Percentiles rank a stretch among this genome's conserved stretches.
phyloP scores from a whole-genome alignment of 805 yeast genomes.

The Pichia rugopelliculosa region DNA sequence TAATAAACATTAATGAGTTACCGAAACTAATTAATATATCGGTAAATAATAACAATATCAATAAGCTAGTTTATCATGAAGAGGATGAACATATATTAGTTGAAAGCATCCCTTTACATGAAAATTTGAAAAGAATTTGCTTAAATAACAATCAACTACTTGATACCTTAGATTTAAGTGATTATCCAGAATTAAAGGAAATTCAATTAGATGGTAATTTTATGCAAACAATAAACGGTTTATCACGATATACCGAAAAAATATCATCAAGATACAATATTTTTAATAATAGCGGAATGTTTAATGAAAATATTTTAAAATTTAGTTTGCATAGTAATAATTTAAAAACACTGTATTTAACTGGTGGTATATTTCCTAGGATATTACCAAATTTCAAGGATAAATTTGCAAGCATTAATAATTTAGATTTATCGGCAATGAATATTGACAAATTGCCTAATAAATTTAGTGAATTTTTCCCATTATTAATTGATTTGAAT shows the following conservation, averaged over 20 bases:
- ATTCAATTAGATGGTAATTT: slow-evolving; percentile 38
- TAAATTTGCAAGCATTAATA: slow-evolving; percentile 29
- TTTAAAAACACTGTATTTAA: slow-evolving; percentile 30
- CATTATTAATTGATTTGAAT: slow-evolving; percentile 40
- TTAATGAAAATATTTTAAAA: slow-evolving; percentile 18
- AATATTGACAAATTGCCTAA: slow-evolving; percentile 33
- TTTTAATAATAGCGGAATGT: slow-evolving; percentile 5
- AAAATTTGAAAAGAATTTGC: slow-evolving; percentile 7
- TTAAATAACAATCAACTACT: slow-evolving; percentile 8
- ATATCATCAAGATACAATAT: slow-evolving; percentile 33
- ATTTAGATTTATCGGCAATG: slow-evolving; percentile 41
- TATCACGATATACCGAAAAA: slow-evolving; percentile 34
- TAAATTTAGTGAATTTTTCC: slow-evolving; percentile 33
- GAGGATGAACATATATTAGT: slow-evolving; percentile 17
- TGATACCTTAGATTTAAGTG: slow-evolving; percentile 20
- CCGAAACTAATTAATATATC: slow-evolving; percentile 33
- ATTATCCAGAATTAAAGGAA: slow-evolving; percentile 34
- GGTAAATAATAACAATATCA: slow-evolving; percentile 35
- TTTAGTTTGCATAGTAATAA: slow-evolving; percentile 16
- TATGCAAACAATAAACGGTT: slow-evolving; percentile 21
- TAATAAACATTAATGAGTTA: slow-evolving; percentile 32
- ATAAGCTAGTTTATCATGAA: slow-evolving; percentile 17
- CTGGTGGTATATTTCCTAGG: slow-evolving; percentile 18
- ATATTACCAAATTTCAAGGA: slow-evolving; percentile 4
- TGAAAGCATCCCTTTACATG: slow-evolving; percentile 30